A percentile compares a stretch with the other conserved stretches of the same genome.
Conservation (phyloP, 75 land plant genomes). For the Picea sitchensis region DNA sequence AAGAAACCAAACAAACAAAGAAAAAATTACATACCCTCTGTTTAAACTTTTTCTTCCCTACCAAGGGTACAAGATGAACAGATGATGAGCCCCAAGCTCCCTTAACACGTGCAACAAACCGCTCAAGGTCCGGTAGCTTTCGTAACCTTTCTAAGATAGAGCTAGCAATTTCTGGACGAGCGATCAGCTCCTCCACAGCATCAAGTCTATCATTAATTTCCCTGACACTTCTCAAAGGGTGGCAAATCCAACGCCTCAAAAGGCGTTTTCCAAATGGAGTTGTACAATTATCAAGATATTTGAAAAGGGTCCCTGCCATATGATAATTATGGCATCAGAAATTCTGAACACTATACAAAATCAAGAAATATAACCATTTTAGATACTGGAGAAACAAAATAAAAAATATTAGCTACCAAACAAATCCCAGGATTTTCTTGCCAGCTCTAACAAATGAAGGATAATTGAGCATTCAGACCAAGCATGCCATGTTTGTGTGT, state of each 20-base stretch:
- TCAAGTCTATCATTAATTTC: constrained; percentile 69
- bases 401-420: neutral
- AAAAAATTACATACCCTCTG: constrained; percentile 35
- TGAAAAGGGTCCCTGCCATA: constrained; percentile 72
- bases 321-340: neutral
- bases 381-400: neutral
- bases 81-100: constrained; percentile 48
- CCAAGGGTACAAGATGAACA: constrained; percentile 38
- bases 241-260: constrained; percentile 88
- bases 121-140: constrained; percentile 82
- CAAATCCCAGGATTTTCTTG: neutral
- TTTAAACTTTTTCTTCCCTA: constrained; percentile 48
- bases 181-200: constrained; percentile 58
- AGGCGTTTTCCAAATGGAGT: constrained; percentile 93
- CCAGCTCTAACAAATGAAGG: neutral
- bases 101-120: constrained; percentile 69
- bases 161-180: constrained; percentile 38
- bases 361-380: neutral
- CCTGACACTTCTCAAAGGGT: constrained; percentile 64
- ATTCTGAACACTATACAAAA: neutral
- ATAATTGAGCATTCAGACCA: neutral
- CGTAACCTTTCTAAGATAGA: constrained; percentile 43
- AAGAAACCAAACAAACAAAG: neutral
- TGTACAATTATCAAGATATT: constrained; percentile 72
- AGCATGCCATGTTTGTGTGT: neutral